Evolutionary conservation across 2,329 filamentous ascomycete genomes (phyloP), one percentile per base, ranked within the genome.

Genomic region (Thermothelomyces thermophilus): DNA sequence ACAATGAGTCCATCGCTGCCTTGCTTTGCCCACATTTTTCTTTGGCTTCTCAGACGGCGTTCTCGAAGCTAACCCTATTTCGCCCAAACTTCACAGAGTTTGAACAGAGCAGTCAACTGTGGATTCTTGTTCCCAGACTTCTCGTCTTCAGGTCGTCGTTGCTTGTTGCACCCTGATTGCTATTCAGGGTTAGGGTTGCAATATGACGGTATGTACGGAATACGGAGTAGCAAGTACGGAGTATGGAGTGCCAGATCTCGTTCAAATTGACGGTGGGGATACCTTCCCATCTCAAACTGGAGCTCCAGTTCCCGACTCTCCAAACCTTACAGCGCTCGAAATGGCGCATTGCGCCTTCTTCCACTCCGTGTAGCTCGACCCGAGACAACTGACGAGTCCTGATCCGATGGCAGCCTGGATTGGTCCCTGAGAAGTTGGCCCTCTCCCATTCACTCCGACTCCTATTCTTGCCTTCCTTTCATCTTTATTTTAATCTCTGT

Each of bases 301-400:
- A 47, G 46, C 42, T 45, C 24, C 35, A 46, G 42, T 39, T 47
- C 39, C 17, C 33, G 33, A 47, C 42, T 50, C 11, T 39, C 34
- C 41, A 48, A 40, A 52, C 26, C 24, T 44, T 43, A 28, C 41
- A 44, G 34, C 43, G 24, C 30, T 42, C 46, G 33, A 56, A 54
- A 59, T 59, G 56, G 48, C 57, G 50, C 57, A 54, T 56, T 40
- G 19, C 42, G 16, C 40, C 43, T 33, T 33, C 16, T 20, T 37
- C 14, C 33, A n/a, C 16, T 16, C 31, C 16, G 9, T 41, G 28
- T 24, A 52, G 31, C 40, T 13, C 33, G 19, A 39, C 28, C 44
- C 8, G 28, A 20, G 13, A 33, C 13, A 16, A n/a, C 20, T 36
- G 16, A 44, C 24, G 41, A 50, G 24, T n/a, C n/a, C 24, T 9